Percentiles rank a stretch among this genome's conserved stretches.
Conservation (phyloP, 2,329 filamentous ascomycete species). For the Scedosporium minutisporum region DNA sequence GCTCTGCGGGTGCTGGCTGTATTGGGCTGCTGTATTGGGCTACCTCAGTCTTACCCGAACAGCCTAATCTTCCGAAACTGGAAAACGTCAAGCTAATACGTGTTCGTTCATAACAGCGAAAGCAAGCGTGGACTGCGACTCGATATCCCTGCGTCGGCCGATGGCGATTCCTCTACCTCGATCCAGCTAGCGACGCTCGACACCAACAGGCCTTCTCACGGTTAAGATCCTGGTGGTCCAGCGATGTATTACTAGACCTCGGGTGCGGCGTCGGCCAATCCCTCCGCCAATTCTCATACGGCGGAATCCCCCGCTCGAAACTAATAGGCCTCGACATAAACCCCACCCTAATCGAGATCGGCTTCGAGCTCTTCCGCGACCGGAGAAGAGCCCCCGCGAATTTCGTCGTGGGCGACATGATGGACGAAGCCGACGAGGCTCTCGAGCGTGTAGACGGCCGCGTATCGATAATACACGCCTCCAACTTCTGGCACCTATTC, state of each 20-base stretch:
- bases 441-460: conserved; percentile 25
- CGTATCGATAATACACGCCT: conserved; percentile 38
- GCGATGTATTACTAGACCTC: conserved; percentile 35
- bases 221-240: conserved; percentile 26
- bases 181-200: conserved; percentile 28
- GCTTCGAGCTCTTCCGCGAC: conserved; percentile 57
- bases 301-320: conserved; percentile 37
- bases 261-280: conserved; percentile 42
- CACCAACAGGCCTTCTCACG: conserved; percentile 33
- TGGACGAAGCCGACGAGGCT: conserved; percentile 28
- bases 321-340: conserved; percentile 42
- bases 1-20: neutral
- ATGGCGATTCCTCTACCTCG: conserved; percentile 38
- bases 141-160: conserved; percentile 37
- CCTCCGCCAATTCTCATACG: conserved; percentile 37
- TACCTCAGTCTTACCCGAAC: no score
- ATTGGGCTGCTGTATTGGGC: neutral
- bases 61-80: no score
- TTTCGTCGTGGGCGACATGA: conserved; percentile 42
- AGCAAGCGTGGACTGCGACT: conserved; percentile 34
- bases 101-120: conserved; percentile 23
- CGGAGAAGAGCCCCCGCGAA: conserved; percentile 11
- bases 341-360: conserved; percentile 42
- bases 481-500: conserved; percentile 42
- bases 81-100: neutral